Conservation (phyloP, 768 basidiomycete genomes). For the Auricularia cornea region DNA sequence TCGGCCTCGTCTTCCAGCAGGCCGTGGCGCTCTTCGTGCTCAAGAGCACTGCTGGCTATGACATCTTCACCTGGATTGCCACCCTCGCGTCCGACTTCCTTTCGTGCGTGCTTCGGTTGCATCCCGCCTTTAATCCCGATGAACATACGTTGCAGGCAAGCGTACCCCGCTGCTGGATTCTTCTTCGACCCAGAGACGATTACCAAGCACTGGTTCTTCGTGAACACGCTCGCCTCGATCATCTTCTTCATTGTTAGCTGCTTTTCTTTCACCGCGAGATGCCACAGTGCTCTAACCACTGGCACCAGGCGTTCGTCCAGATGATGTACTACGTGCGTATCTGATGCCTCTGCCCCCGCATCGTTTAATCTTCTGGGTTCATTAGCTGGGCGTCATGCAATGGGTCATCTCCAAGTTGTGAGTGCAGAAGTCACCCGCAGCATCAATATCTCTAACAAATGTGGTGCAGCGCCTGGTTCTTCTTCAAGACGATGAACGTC, state of each 20-base stretch:
- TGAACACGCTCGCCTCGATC: conserved; percentile 67
- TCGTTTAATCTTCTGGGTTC: neutral
- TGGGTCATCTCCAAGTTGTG: conserved; percentile 85
- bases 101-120: neutral
- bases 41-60: conserved; percentile 74
- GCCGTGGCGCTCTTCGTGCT: conserved; percentile 82
- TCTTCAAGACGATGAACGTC: conserved; percentile 84
- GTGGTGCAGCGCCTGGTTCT: conserved; percentile 69
- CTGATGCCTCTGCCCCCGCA: neutral
- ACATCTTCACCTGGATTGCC: conserved; percentile 78
- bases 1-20: conserved; percentile 81
- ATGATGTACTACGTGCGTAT: conserved; percentile 67
- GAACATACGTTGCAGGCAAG: conserved; percentile 28
- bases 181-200: conserved; percentile 69
- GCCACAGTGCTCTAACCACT: neutral
- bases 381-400: conserved; percentile 76
- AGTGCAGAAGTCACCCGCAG: conserved; percentile 16
- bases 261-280: neutral
- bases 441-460: neutral
- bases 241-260: conserved; percentile 69
- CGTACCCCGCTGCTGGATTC: conserved; percentile 63
- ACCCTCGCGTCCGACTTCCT: conserved; percentile 76
- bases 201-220: conserved; percentile 74
- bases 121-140: neutral
- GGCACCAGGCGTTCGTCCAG: conserved; percentile 61